These are phyloP conservation scores for Daldinia vernicosa DNA, from an alignment of 495 filamentous ascomycete species.

Conservation along the genomic window DNA sequence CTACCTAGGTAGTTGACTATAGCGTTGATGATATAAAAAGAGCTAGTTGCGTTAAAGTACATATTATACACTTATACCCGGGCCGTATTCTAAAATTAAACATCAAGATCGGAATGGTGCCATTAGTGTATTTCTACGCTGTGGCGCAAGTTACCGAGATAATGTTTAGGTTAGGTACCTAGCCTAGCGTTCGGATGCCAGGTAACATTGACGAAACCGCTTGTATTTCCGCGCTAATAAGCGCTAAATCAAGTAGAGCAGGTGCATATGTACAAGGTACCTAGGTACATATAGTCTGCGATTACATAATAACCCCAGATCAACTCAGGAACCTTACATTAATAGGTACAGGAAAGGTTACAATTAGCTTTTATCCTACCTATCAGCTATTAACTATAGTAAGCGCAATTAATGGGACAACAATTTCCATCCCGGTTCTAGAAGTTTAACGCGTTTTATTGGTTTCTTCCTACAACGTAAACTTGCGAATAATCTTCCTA, in stretches of 20 bases:
- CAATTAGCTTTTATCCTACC: not conserved
- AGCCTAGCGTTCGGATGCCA: not conserved
- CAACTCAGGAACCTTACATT: not conserved
- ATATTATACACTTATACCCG: constrained; percentile 4
- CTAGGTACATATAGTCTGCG: no score
- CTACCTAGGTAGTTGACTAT: not conserved
- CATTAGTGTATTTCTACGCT: not conserved
- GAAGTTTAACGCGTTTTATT: not conserved
- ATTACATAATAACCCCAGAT: not conserved
- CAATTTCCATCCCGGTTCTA: not conserved
- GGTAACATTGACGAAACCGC: not conserved
- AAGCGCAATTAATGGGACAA: not conserved
- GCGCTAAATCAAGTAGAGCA: not conserved
- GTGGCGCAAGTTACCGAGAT: not conserved
- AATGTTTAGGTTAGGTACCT: not conserved
- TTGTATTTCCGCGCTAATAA: not conserved
- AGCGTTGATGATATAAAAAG: not conserved
- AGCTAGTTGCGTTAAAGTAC: not conserved
- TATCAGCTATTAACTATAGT: no score
- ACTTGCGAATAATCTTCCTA: not conserved
- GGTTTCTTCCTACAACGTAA: not conserved
- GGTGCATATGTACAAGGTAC: not conserved
- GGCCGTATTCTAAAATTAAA: constrained; percentile 38
- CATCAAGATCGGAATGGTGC: constrained; percentile 7
- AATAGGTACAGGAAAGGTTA: not conserved